Evolutionary conservation across 768 basidiomycete species (phyloP).

Genomic region (Tricholoma matsutake): DNA sequence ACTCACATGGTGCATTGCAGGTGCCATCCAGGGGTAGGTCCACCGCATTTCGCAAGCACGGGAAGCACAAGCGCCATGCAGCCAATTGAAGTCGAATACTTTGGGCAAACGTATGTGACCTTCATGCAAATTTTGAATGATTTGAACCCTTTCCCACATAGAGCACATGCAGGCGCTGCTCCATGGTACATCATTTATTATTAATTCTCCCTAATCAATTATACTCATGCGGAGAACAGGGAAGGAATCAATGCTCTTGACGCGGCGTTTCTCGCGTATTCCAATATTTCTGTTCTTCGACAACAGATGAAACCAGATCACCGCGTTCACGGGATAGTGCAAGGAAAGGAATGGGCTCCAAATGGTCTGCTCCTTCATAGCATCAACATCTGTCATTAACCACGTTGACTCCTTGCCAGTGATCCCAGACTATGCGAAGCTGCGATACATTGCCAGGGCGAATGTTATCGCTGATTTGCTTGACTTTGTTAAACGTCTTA

Average conservation of each 20-base stretch:
- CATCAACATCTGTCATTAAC: not conserved
- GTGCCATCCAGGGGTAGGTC: conserved; percentile 71
- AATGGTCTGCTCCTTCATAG: conserved; percentile 52
- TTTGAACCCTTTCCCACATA: conserved; percentile 24
- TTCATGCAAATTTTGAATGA: conserved; percentile 1
- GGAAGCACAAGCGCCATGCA: conserved; percentile 64
- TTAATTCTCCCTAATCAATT: not conserved
- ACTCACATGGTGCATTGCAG: conserved; percentile 31
- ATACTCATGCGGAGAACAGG: conserved; percentile 30
- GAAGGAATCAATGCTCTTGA: conserved; percentile 86
- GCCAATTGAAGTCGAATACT: conserved; percentile 63
- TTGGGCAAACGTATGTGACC: conserved; percentile 62
- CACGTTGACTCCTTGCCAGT: conserved; percentile 38
- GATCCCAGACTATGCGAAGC: conserved; percentile 78
- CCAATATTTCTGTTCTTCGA: conserved; percentile 71
- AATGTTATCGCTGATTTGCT: conserved; percentile 56
- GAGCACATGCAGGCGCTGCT: conserved; percentile 75
- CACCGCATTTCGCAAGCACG: conserved; percentile 44
- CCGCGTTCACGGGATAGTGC: conserved; percentile 75
- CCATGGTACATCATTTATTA: conserved; percentile 52
- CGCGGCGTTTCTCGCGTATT: conserved; percentile 84
- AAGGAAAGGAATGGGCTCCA: conserved; percentile 62
- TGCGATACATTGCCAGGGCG: conserved; percentile 72
- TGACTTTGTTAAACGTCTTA: conserved; percentile 54
- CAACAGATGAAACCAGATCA: conserved; percentile 86